Evolutionary conservation across 768 basidiomycete species (phyloP), one percentile per base, ranked within the genome.

Genomic region (Suillus alpinus): DNA sequence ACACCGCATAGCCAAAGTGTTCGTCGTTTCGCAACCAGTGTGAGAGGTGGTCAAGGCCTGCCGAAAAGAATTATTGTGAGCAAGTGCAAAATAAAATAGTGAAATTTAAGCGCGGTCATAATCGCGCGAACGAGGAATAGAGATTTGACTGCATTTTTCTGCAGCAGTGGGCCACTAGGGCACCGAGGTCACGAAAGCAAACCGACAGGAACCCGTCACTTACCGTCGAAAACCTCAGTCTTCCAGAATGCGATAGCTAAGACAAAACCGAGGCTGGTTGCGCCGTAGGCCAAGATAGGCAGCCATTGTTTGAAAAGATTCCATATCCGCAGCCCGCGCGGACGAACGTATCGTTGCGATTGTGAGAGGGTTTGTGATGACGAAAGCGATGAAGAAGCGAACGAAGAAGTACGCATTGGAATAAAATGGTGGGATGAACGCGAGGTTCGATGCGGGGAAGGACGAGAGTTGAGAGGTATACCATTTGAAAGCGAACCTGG

Each of bases 231-330:
- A 44, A 96, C 81, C 69, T 96, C 85, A 23, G 82, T 81, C 73
- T 86, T 87, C 83, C 89, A 95, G 65, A 93, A 85, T 37, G 86
- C 88, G 69, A 95, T 86, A n/a, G 89, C 91, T 51, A 88, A 73
- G 39, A 95, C 69, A 66, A 96, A 93, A 13, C 82, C 86, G 39
- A 94, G 77, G 63, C 82, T 93, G 37, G 92, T 94, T 7, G 87
- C 77, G 18, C 81, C 84, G 77, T 95, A 97, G 56, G 87, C 71
- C 60, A 92, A 81, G 59, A 94, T 75, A 40, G 93, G 93, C 31
- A 88, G 73, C 89, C 90, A 94, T 56, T 90, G 85, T 64, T 82
- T 83, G 63, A 91, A 65, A n/a, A 83, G 74, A 64, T 81, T 83
- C 65, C 76, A 75, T 81, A 84, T 83, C 65, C 85, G 80, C 43